A percentile compares a stretch with the other conserved stretches of the same genome.
phyloP scores from a whole-genome alignment of 352 stramenopile genomes.

The Albugo laibachii region DNA sequence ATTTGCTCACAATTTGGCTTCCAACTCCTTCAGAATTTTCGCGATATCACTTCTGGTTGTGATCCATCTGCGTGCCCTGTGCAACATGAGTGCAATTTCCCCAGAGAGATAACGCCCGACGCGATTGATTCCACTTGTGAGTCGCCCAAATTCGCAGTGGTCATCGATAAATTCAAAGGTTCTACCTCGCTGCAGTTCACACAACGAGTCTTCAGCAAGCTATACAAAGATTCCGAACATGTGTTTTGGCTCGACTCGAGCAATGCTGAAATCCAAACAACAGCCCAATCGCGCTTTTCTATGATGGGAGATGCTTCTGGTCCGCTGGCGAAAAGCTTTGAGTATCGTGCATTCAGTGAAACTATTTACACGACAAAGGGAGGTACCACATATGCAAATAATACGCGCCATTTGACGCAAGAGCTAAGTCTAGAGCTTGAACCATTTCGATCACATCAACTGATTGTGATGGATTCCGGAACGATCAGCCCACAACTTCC shows the following conservation, averaged over 20 bases:
- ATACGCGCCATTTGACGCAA: neutral
- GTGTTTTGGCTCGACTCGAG: constrained; percentile 74
- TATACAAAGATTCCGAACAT: constrained; percentile 22
- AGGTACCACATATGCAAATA: too few species aligned
- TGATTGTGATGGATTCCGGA: neutral
- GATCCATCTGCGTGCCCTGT: constrained; percentile 22
- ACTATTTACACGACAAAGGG: neutral
- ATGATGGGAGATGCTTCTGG: constrained; percentile 54
- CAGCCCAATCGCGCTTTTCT: constrained; percentile 23
- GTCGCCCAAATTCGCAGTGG: constrained; percentile 2
- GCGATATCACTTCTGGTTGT: constrained; percentile 28
- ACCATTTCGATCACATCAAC: constrained; percentile 2
- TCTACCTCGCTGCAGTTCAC: constrained; percentile 33
- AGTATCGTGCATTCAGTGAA: constrained; percentile 33
- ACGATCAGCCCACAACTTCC: neutral
- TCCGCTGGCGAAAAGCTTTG: constrained; percentile 33
- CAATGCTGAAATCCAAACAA: constrained; percentile 18
- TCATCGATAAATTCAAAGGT: neutral
- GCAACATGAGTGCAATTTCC: constrained; percentile 19
- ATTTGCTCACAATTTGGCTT: constrained; percentile 80
- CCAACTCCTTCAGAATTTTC: constrained; percentile 81
- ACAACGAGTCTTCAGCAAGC: constrained; percentile 28
- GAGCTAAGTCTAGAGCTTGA: constrained; percentile 3
- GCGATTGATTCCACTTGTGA: neutral
- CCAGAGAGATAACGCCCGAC: neutral